Percentiles rank a stretch among this genome's conserved stretches.
These are phyloP conservation scores for Fusarium stilboides DNA, from an alignment of 2,329 filamentous ascomycete species.

Conservation along the genomic window DNA sequence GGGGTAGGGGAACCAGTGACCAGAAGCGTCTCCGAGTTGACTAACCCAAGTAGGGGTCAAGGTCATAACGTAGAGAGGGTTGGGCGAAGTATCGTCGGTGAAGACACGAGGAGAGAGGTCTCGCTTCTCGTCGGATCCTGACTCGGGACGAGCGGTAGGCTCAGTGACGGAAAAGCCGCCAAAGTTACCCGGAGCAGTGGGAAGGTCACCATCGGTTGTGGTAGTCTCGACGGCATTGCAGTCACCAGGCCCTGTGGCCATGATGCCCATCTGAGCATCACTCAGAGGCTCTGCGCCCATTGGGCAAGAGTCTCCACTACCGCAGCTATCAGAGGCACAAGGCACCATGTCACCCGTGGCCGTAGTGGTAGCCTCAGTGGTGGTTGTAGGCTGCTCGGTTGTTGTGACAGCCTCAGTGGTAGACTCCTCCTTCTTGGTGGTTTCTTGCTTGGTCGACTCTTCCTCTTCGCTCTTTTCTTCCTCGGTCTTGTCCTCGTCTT, in stretches of 20 bases:
- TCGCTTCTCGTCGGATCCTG: conserved; percentile 3
- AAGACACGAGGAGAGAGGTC: conserved; percentile 14
- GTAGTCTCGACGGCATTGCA: conserved; percentile 25
- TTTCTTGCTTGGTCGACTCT: conserved; percentile 28
- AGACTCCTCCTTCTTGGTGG: conserved; percentile 11
- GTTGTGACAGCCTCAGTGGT: conserved; percentile 4
- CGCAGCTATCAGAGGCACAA: conserved; percentile 35
- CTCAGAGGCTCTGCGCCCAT: conserved; percentile 19
- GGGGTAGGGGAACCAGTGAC: conserved; percentile 22
- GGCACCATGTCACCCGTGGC: neutral
- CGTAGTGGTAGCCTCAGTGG: conserved; percentile 33
- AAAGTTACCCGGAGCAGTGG: conserved; percentile 16
- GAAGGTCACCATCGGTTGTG: conserved; percentile 26
- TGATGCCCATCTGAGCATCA: conserved; percentile 17
- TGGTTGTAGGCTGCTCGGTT: conserved; percentile 25
- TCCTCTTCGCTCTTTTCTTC: conserved; percentile 32
- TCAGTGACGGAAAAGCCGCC: conserved; percentile 9
- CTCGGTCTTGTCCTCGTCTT: conserved; percentile 14
- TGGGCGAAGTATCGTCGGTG: conserved; percentile 19
- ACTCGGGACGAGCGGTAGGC: conserved; percentile 13
- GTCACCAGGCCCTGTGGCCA: conserved; percentile 5
- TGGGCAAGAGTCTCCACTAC: conserved; percentile 24
- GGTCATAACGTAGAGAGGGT: conserved; percentile 25
- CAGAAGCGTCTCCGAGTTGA: conserved; percentile 27
- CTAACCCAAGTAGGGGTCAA: conserved; percentile 30